phyloP scores from a whole-genome alignment of 805 yeast species.

The Torulaspora gathmanii region DNA sequence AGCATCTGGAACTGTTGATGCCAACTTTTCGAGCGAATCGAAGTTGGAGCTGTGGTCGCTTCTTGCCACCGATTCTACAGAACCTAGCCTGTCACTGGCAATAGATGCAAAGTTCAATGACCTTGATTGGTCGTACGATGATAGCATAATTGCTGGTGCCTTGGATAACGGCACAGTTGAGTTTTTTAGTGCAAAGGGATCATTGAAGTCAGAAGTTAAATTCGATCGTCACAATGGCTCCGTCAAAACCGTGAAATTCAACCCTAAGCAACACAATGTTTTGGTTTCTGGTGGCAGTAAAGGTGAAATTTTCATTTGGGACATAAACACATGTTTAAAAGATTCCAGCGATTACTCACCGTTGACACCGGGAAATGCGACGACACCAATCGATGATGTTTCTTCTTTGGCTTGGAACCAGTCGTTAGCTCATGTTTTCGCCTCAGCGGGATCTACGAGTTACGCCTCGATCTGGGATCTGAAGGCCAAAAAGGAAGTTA shows the following conservation, averaged over 20 bases:
- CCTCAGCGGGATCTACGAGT: constrained; percentile 81
- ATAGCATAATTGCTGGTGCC: constrained; percentile 76
- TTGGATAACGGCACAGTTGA: constrained; percentile 76
- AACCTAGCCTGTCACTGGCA: constrained; percentile 43
- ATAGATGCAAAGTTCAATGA: constrained; percentile 67
- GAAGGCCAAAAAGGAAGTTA: constrained; percentile 78
- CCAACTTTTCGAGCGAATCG: constrained; percentile 74
- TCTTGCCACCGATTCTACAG: constrained; percentile 37
- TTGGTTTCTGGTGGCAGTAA: constrained; percentile 84
- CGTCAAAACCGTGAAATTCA: constrained; percentile 71
- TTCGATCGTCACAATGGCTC: constrained; percentile 62
- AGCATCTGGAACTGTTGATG: constrained; percentile 93
- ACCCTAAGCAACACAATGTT: constrained; percentile 63
- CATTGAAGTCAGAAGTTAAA: constrained; percentile 46
- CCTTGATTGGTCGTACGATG: constrained; percentile 73
- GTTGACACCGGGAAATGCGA: constrained; percentile 67
- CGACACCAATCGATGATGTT: constrained; percentile 77
- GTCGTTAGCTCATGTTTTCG: constrained; percentile 76
- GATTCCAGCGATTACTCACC: constrained; percentile 35
- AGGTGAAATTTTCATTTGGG: constrained; percentile 91
- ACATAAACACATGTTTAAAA: constrained; percentile 58
- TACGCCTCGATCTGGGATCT: constrained; percentile 93
- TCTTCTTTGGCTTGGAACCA: constrained; percentile 86
- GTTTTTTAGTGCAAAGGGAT: constrained; percentile 53
- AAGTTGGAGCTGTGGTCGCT: constrained; percentile 77